phyloP scores from a whole-genome alignment of 192 early-diverging fungal species.

The Lunasporangiospora selenospora region DNA sequence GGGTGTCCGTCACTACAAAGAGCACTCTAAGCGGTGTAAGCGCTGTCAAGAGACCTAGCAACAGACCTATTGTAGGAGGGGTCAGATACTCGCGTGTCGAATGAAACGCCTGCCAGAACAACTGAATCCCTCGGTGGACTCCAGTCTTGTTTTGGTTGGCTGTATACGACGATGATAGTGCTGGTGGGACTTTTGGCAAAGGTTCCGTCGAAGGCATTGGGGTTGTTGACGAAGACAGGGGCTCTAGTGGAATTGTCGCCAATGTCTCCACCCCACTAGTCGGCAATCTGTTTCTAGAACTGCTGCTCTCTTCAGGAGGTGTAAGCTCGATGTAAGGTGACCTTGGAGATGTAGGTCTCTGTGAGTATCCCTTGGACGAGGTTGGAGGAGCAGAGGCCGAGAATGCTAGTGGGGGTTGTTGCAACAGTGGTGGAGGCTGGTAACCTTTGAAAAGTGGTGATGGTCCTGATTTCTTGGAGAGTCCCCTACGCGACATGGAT shows the following conservation, averaged over 20 bases:
- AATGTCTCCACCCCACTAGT: no score
- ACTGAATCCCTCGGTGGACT: neutral
- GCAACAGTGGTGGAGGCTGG: conserved; percentile 13
- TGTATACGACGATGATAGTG: conserved; percentile 8
- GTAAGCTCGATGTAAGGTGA: no score
- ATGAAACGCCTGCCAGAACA: conserved; percentile 24
- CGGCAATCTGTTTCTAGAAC: no score
- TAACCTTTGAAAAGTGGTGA: conserved; percentile 9
- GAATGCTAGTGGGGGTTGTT: neutral
- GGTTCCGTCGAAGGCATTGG: neutral
- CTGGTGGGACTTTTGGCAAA: conserved; percentile 30
- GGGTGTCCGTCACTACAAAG: conserved; percentile 8
- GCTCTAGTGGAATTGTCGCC: no score
- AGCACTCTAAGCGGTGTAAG: conserved; percentile 16
- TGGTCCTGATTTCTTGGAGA: conserved; percentile 3
- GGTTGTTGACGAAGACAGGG: no score
- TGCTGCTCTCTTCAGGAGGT: no score
- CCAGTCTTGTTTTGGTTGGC: conserved; percentile 4
- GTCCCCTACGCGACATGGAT: neutral
- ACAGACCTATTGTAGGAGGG: conserved; percentile 35
- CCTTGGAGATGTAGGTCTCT: no score
- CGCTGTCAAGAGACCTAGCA: conserved; percentile 17
- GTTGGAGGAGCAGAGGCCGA: no score
- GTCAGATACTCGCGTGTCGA: conserved; percentile 30
- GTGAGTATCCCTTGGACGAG: no score